Conservation (phyloP, 2,329 filamentous ascomycete species). For the Ustulina deusta region DNA sequence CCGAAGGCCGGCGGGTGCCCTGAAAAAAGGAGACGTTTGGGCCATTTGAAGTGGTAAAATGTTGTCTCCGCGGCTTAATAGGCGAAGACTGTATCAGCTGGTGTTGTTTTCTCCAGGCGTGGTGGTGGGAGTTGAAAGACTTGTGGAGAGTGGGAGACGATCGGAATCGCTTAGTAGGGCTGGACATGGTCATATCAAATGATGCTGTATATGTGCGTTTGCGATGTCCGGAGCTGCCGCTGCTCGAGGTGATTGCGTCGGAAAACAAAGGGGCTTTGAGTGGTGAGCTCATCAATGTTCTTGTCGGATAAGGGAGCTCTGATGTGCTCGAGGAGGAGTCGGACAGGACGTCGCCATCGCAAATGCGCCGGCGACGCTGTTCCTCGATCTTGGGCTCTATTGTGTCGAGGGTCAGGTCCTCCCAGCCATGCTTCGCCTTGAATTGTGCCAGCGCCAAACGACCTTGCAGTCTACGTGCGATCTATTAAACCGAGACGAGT, state of each 20-base stretch:
- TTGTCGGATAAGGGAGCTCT: constrained; percentile 76
- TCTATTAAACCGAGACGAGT: constrained; percentile 65
- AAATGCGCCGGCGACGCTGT: constrained; percentile 78
- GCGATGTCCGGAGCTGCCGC: constrained; percentile 73
- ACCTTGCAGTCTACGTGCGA: constrained; percentile 92
- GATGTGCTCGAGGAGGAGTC: constrained; percentile 89
- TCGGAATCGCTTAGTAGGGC: constrained; percentile 77
- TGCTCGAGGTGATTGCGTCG: constrained; percentile 80
- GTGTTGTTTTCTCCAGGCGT: constrained; percentile 81
- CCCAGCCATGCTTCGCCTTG: constrained; percentile 96
- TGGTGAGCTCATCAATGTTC: constrained; percentile 83
- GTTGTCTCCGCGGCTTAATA: constrained; percentile 78
- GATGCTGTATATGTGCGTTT: constrained; percentile 72
- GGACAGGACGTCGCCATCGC: constrained; percentile 80
- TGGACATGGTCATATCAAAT: constrained; percentile 67
- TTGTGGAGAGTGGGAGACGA: constrained; percentile 72
- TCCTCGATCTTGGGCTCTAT: constrained; percentile 88
- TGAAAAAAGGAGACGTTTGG: constrained; percentile 84
- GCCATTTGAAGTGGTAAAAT: constrained; percentile 78
- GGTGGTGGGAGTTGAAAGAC: constrained; percentile 63
- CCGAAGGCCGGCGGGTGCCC: constrained; percentile 74
- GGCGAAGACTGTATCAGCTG: constrained; percentile 88
- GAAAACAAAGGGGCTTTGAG: constrained; percentile 85
- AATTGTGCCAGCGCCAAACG: constrained; percentile 95
- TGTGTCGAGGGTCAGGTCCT: constrained; percentile 85